phyloP scores from a whole-genome alignment of 169 alveolate species.

The Perkinsus olseni region DNA sequence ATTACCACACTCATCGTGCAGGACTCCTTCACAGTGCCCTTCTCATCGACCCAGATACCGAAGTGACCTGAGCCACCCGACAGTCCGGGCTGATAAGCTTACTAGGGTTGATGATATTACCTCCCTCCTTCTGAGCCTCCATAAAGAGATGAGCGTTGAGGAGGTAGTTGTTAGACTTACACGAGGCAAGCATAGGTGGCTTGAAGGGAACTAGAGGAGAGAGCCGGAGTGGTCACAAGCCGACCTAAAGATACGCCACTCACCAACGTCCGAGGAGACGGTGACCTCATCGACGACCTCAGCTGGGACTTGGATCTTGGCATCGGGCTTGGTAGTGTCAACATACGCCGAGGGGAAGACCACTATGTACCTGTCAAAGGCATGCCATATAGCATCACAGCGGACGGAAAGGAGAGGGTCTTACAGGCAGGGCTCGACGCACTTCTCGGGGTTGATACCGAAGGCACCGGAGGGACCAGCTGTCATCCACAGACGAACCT shows the following conservation, averaged over 20 bases:
- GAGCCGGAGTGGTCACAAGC: no score
- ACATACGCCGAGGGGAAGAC: not conserved
- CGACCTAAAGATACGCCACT: not conserved
- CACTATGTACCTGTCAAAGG: not conserved
- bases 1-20: not conserved
- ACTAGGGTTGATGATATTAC: not conserved
- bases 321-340: not conserved
- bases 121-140: not conserved
- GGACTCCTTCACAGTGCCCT: not conserved
- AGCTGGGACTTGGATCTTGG: not conserved
- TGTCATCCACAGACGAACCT: not conserved
- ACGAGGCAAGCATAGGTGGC: not conserved
- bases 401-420: not conserved
- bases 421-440: not conserved
- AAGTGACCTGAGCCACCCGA: not conserved
- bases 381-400: no score
- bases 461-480: not conserved
- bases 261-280: not conserved
- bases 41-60: not conserved
- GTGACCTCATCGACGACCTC: not conserved
- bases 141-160: not conserved
- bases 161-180: not conserved
- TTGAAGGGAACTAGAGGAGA: not conserved
- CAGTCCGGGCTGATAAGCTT: not conserved
- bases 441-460: not conserved